Conservation (phyloP, 371 early-diverging fungal species). For the Circinella umbellata region DNA sequence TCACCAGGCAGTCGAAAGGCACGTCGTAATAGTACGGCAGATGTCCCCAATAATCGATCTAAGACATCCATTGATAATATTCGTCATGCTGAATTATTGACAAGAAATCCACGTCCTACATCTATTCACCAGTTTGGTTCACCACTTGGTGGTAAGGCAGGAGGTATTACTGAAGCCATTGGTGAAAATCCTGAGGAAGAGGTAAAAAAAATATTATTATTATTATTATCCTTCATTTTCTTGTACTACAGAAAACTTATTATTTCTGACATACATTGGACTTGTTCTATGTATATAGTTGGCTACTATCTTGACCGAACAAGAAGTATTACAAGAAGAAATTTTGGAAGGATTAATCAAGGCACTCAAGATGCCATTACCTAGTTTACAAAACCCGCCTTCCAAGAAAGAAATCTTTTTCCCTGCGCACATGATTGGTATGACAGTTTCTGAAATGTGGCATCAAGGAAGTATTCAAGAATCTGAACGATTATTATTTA, state of each 20-base stretch:
- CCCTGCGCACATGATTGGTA: conserved; percentile 91
- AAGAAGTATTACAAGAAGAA: conserved; percentile 84
- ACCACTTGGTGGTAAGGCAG: conserved; percentile 24
- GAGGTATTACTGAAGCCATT: conserved; percentile 30
- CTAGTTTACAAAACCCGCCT: conserved; percentile 81
- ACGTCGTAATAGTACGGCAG: conserved; percentile 54
- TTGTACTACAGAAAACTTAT: conserved; percentile 15
- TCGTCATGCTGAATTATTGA: conserved; percentile 37
- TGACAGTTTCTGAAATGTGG: conserved; percentile 85
- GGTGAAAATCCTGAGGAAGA: conserved; percentile 58
- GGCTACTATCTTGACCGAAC: conserved; percentile 63
- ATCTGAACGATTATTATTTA: conserved; percentile 82
- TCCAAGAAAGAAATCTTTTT: conserved; percentile 88
- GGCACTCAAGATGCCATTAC: conserved; percentile 86
- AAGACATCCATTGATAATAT: conserved; percentile 47
- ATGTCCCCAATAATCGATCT: conserved; percentile 33
- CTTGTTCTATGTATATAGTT: conserved; percentile 34
- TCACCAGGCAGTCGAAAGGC: conserved; percentile 24
- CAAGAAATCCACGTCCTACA: conserved; percentile 46
- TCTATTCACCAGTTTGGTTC: conserved; percentile 41
- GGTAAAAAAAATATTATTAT: conserved; percentile 23
- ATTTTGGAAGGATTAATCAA: conserved; percentile 87
- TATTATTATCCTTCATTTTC: too few relatives aligned
- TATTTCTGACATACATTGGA: conserved; percentile 31
- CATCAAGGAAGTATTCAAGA: conserved; percentile 75